Base-by-base conservation (phyloP, 2,329 filamentous ascomycete species). In the Aspergillus sp. region DNA sequence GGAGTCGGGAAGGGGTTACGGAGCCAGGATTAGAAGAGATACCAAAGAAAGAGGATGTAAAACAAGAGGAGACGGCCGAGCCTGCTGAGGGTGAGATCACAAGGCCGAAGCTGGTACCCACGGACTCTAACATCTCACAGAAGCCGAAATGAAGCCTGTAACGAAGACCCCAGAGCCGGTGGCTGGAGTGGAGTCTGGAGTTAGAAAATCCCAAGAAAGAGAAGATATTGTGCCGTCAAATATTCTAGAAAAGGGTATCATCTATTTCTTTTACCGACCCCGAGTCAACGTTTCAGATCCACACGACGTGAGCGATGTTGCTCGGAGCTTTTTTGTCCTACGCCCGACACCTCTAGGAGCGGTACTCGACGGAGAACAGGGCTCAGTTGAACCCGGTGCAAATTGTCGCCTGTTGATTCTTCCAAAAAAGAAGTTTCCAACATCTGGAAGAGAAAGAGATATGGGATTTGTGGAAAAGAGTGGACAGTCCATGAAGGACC, bases 201-300 rank as follows among this genome's bases (percentile, higher is more conserved):
- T 81, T 5, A 67, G 72, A 46, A 68, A 75, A 39, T 74, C 77
- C 2, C 64, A 72, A 12, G 61, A 75, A 40, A 73, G 78, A 34
- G 73, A 75, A 54, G 65, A 75, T 36, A 65, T 70, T 2, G 65
- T 77, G 33, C 73, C 81, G 1, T 79, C 77, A 5, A 82, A 73
- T 46, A 81, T 95, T 26, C 74, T 94, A 2, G 90, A 96, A 60
- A 95, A 93, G 58, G 90, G 90, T 4, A 78, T 93, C 54, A 83
- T 95, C 53, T 95, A 95, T 73, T 95, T 95, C 75, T 94, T 95
- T 72, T 85, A 86, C 57, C 83, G 90, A 12, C 82, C 82, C 6
- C 83, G 88, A 9, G 87, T 95, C 32, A 80, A 81, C 40, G 76
- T 87, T 27, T 79, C 88, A 5, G 76, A 87, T 6, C 83, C 88